These are phyloP conservation scores for Phytophthora fragariaefolia DNA, from an alignment of 352 stramenopile species.

Conservation along the genomic window DNA sequence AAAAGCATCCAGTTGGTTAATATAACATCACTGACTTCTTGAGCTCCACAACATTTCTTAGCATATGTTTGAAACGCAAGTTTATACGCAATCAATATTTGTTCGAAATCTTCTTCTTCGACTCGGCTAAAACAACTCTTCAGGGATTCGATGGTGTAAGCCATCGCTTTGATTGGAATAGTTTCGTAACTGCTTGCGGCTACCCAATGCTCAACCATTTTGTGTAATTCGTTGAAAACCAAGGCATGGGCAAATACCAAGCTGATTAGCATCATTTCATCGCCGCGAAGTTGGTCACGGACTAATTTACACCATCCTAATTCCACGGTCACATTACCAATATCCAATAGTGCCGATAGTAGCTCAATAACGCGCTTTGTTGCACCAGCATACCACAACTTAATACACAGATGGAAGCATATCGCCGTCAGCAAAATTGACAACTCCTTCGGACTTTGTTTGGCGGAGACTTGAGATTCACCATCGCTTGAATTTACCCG, in stretches of 20 bases:
- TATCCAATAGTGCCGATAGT: conserved; percentile 36
- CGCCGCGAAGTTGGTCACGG: conserved; percentile 23
- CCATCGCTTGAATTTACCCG: conserved; percentile 11
- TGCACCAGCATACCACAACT: conserved; percentile 39
- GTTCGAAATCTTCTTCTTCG: conserved; percentile 11
- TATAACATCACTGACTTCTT: conserved; percentile 32
- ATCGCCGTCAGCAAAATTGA: conserved; percentile 46
- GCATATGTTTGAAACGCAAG: conserved; percentile 29
- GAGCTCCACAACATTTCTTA: conserved; percentile 4
- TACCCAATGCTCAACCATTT: conserved; percentile 39
- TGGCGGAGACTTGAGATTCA: neutral
- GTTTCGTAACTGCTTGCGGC: conserved; percentile 24
- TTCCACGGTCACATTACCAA: conserved; percentile 25
- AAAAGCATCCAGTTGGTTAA: conserved; percentile 55
- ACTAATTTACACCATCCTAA: conserved; percentile 36
- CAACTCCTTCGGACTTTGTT: conserved; percentile 13
- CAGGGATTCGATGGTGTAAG: conserved; percentile 38
- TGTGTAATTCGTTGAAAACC: conserved; percentile 38
- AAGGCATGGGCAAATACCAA: conserved; percentile 34
- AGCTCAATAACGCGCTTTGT: conserved; percentile 26
- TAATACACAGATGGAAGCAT: conserved; percentile 43
- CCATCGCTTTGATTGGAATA: conserved; percentile 36
- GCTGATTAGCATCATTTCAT: conserved; percentile 31
- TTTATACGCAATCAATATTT: conserved; percentile 33
- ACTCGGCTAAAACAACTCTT: neutral